Base-by-base conservation (phyloP, 208 protist genomes). In the Novymonas esmeraldas region DNA sequence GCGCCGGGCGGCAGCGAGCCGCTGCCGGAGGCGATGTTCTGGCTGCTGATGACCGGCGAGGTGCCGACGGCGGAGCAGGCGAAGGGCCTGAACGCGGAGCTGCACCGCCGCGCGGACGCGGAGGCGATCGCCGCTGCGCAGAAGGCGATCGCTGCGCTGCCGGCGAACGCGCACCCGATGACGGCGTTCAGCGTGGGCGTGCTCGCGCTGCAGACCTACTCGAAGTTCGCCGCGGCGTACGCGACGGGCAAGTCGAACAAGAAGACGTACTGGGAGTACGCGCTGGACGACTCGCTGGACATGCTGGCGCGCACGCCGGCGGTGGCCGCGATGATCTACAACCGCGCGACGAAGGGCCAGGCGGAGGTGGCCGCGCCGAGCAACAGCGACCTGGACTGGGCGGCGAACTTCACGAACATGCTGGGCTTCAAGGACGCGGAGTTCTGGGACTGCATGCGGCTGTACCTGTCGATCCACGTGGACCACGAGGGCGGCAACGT, bases 401-500 rank as follows among this genome's bases (percentile, higher is more conserved):
- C 90, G 0, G 96, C 89, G 39, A 99, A 99, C 88, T 99, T 98
- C 72, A 76, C 86, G 48, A 70, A 85, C 62, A 93, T 98, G 95
- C 54, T 99, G 31, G 98, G 98, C 70, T 98, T 90, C 74, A 84
- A 80, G 41, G 83, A 90, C 58, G 57, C 90, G 45, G 50, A 88
- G 48, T 98, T 99, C 71, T 87, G 84, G 78, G 98, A 99, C 63
- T 93, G 99, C 59, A 98, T 99, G 95, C 94, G 98, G 57, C 84
- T 99, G 31, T 99, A 99, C 84, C 85, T 99, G 16, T 89, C 81
- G 45, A 93, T 99, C 58, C 97, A 99, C 80, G 81, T 84, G n/a
- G 97, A 98, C 70, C 97, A 98, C 81, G 95, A 98, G 82, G 92
- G 98, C 61, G 98, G 98, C 77, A 99, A 99, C 80, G 97, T 98